A percentile compares a stretch with the other conserved stretches of the same genome.
These are phyloP conservation scores for Inosperma sp. DNA, from an alignment of 768 basidiomycete genomes.

Conservation along the genomic window DNA sequence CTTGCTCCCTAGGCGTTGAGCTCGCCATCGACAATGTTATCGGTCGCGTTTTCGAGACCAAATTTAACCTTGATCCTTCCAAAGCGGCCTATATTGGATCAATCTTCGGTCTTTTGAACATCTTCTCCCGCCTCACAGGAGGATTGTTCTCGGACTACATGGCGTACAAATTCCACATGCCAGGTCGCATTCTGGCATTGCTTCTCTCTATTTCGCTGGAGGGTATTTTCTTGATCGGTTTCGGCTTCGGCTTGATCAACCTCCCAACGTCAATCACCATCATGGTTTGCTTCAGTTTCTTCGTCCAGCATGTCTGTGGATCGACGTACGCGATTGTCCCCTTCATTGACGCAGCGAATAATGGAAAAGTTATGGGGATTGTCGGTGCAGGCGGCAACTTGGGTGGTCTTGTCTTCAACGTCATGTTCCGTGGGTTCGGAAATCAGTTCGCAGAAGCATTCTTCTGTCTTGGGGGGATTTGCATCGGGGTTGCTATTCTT, in stretches of 20 bases:
- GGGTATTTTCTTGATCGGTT: neutral
- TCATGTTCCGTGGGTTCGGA: slow-evolving; percentile 44
- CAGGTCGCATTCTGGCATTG: slow-evolving; percentile 5
- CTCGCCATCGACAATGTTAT: slow-evolving; percentile 52
- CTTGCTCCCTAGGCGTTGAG: slow-evolving; percentile 55
- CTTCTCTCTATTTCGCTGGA: neutral
- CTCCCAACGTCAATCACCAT: no score
- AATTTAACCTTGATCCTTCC: slow-evolving; percentile 45
- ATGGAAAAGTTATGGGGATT: no score
- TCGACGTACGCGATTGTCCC: no score
- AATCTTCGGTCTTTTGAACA: slow-evolving; percentile 14
- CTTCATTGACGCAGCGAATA: no score
- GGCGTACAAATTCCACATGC: neutral
- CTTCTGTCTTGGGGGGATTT: slow-evolving; percentile 44
- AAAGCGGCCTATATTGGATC: slow-evolving; percentile 50
- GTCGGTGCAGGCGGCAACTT: slow-evolving; percentile 35
- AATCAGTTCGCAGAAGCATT: slow-evolving; percentile 39
- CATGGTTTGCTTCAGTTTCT: no score
- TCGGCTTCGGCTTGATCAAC: slow-evolving; percentile 1
- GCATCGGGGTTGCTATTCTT: slow-evolving; percentile 21
- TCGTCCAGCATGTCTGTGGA: no score
- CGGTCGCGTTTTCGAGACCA: slow-evolving; percentile 39
- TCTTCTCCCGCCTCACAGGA: neutral
- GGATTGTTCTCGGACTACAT: slow-evolving; percentile 1
- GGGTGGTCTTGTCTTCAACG: slow-evolving; percentile 45